A percentile compares a stretch with the other conserved stretches of the same genome.
phyloP scores from a whole-genome alignment of 768 basidiomycete species.

The Collybia mongolica region DNA sequence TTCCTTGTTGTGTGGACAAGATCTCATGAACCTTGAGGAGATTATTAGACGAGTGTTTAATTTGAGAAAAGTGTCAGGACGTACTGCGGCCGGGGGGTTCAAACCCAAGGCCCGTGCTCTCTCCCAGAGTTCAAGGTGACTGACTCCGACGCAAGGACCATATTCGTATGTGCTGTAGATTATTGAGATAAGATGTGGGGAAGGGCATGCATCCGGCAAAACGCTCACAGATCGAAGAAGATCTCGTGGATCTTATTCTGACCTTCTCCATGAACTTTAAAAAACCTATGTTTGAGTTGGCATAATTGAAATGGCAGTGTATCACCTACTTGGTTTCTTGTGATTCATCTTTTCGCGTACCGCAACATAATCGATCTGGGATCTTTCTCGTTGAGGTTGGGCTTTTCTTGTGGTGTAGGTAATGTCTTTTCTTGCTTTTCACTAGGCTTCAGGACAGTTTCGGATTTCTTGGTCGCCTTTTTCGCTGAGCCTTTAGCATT shows the following conservation, averaged over 20 bases:
- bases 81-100: slow-evolving; percentile 75
- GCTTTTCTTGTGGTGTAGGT: slow-evolving; percentile 14
- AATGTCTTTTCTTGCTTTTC: slow-evolving; percentile 10
- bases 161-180: slow-evolving; percentile 65
- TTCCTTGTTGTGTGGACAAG: slow-evolving; percentile 66
- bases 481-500: not conserved
- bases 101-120: slow-evolving; percentile 77
- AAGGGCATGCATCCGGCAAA: not conserved
- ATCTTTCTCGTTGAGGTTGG: slow-evolving; percentile 47
- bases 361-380: slow-evolving; percentile 50
- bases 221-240: slow-evolving; percentile 68
- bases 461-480: not conserved
- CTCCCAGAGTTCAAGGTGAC: slow-evolving; percentile 87
- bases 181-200: slow-evolving; percentile 4
- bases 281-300: slow-evolving; percentile 2
- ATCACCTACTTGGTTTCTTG: slow-evolving; percentile 55
- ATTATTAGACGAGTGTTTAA: not conserved
- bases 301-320: not conserved
- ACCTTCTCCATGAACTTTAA: slow-evolving; percentile 61
- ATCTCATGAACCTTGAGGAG: slow-evolving; percentile 72
- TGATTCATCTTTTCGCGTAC: slow-evolving; percentile 55
- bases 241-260: slow-evolving; percentile 69
- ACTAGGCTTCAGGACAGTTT: not conserved
- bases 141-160: slow-evolving; percentile 77
- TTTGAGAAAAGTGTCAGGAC: slow-evolving; percentile 15